A percentile compares a stretch with the other conserved stretches of the same genome.
These are phyloP conservation scores for Lunasporangiospora selenospora DNA, from an alignment of 192 early-diverging fungal genomes.

Conservation along the genomic window DNA sequence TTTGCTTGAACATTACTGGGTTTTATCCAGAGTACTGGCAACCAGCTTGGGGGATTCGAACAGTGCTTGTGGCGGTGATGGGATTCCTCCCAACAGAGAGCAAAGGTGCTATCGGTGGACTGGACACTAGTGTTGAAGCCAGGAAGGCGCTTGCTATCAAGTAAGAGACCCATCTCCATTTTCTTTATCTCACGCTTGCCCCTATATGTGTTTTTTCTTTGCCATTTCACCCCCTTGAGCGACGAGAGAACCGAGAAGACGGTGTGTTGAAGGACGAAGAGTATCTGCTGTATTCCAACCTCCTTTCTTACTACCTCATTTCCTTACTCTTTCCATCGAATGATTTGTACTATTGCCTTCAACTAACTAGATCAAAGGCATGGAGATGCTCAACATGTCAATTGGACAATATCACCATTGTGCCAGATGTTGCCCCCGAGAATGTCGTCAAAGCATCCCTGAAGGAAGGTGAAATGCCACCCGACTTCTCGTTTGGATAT, in stretches of 20 bases:
- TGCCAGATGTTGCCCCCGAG: constrained; percentile 46
- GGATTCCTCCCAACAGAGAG: constrained; percentile 90
- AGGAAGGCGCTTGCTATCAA: constrained; percentile 63
- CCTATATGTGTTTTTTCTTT: too few relatives aligned
- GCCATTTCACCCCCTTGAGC: too few relatives aligned
- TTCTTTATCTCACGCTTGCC: too few relatives aligned
- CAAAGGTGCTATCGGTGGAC: constrained; percentile 80
- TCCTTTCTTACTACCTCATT: neutral
- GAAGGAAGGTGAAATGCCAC: constrained; percentile 43
- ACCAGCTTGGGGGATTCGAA: constrained; percentile 96
- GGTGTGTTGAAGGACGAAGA: neutral
- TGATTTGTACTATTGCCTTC: neutral
- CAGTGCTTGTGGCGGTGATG: constrained; percentile 86
- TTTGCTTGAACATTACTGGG: constrained; percentile 92
- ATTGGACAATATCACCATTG: constrained; percentile 31
- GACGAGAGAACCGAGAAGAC: neutral
- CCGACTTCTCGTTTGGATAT: constrained; percentile 46
- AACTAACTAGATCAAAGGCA: constrained; percentile 47
- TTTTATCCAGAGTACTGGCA: constrained; percentile 97
- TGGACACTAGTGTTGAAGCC: constrained; percentile 75
- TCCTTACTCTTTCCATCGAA: neutral
- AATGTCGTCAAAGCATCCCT: constrained; percentile 34
- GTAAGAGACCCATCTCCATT: too few relatives aligned
- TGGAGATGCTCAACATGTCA: constrained; percentile 49
- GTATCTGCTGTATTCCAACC: neutral